Evolutionary conservation across 2,329 filamentous ascomycete genomes (phyloP).

Genomic region (Trichophyton mentagrophytes): DNA sequence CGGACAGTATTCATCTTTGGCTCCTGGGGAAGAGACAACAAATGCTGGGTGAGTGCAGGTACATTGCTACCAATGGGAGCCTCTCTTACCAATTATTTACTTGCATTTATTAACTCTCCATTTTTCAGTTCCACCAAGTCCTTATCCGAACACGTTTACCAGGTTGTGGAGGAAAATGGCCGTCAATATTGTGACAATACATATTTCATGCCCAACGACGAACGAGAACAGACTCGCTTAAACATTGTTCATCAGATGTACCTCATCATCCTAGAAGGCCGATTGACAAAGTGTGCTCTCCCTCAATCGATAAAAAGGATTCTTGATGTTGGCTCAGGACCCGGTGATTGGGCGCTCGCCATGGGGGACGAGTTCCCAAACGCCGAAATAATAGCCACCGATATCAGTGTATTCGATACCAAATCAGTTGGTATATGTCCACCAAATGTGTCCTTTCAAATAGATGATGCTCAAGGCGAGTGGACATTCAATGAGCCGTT

Average conservation of each 20-base stretch:
- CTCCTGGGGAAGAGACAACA: background rate
- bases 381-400: conserved; percentile 36
- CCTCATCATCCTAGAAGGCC: conserved; percentile 31
- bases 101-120: background rate
- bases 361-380: conserved; percentile 24
- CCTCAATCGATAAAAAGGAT: conserved; percentile 20
- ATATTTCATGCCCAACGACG: conserved; percentile 56
- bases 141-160: conserved; percentile 29
- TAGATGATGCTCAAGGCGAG: conserved; percentile 36
- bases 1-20: background rate
- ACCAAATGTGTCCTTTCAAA: conserved; percentile 36
- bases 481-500: conserved; percentile 40
- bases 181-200: conserved; percentile 48
- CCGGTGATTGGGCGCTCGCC: conserved; percentile 21
- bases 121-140: conserved; percentile 25
- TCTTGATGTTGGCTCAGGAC: conserved; percentile 37
- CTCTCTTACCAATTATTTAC: background rate
- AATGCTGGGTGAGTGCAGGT: background rate
- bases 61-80: background rate
- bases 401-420: conserved; percentile 33
- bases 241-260: conserved; percentile 53
- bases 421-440: conserved; percentile 23
- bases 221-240: conserved; percentile 50
- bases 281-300: conserved; percentile 23
- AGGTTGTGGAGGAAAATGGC: conserved; percentile 48